These are phyloP conservation scores for Taiozyma onychis DNA, from an alignment of 1,139 yeast genomes.

Conservation along the genomic window DNA sequence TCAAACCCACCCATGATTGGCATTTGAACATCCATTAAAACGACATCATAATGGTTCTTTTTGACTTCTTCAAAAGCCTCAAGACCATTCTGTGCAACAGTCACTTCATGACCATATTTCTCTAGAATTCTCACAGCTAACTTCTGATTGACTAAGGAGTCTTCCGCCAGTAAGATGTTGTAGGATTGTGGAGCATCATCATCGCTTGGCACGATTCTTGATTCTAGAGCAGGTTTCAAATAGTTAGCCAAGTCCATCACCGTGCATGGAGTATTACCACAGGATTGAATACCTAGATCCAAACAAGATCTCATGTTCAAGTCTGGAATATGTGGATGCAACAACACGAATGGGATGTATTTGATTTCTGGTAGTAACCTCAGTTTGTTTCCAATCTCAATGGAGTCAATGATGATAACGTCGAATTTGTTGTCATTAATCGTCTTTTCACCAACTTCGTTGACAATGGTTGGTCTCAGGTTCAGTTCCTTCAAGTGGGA, in stretches of 20 bases:
- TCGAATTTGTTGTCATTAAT: slow-evolving; percentile 53
- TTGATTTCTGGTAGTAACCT: slow-evolving; percentile 68
- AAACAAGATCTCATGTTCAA: slow-evolving; percentile 77
- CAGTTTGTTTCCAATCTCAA: slow-evolving; percentile 66
- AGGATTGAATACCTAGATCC: slow-evolving; percentile 81
- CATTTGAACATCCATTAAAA: slow-evolving; percentile 92
- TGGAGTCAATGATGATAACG: slow-evolving; percentile 74
- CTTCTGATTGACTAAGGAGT: slow-evolving; percentile 80
- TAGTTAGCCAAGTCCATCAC: slow-evolving; percentile 78
- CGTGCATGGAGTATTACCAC: slow-evolving; percentile 84
- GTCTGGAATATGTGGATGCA: slow-evolving; percentile 74
- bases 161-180: slow-evolving; percentile 77
- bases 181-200: slow-evolving; percentile 74
- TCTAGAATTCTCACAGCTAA: slow-evolving; percentile 78
- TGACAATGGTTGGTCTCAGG: slow-evolving; percentile 36
- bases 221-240: slow-evolving; percentile 76
- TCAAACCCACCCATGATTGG: slow-evolving; percentile 95
- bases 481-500: slow-evolving; percentile 24
- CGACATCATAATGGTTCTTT: slow-evolving; percentile 55
- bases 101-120: slow-evolving; percentile 76
- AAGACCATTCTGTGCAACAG: slow-evolving; percentile 79
- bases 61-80: slow-evolving; percentile 78
- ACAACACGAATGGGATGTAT: slow-evolving; percentile 72
- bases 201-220: slow-evolving; percentile 73
- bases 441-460: slow-evolving; percentile 36